Evolutionary conservation across 2,329 filamentous ascomycete genomes (phyloP).

Genomic region (Beauveria sp.): DNA sequence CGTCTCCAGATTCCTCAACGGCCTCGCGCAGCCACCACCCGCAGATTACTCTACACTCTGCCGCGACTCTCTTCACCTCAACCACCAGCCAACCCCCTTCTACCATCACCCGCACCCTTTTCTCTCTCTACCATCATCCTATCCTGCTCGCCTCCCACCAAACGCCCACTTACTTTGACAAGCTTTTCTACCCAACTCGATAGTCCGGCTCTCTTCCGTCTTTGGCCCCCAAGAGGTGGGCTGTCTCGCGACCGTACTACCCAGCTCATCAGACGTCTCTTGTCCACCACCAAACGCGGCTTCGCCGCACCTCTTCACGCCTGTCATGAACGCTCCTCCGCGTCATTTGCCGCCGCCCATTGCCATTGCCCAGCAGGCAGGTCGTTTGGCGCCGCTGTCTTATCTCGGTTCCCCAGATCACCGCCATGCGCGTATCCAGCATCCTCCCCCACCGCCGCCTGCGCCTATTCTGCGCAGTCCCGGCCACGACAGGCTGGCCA

Average conservation of each 20-base stretch:
- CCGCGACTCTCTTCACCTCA: neutral
- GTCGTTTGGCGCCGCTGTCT: conserved; percentile 9
- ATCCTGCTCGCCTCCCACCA: neutral
- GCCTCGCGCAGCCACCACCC: neutral
- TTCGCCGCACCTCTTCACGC: neutral
- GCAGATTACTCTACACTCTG: neutral
- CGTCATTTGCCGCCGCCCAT: conserved; percentile 10
- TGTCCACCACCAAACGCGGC: neutral
- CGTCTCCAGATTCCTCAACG: conserved; percentile 4
- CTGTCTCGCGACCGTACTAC: conserved; percentile 4
- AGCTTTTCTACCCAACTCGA: neutral
- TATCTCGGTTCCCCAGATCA: conserved; percentile 5
- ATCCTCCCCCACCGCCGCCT: conserved; percentile 2
- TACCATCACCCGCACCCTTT: neutral
- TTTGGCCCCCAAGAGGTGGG: conserved; percentile 6
- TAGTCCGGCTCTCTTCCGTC: neutral
- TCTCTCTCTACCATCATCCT: neutral
- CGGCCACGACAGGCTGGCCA: conserved; percentile 2
- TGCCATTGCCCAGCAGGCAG: conserved; percentile 9
- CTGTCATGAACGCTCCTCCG: conserved; percentile 6
- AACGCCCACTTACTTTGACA: neutral
- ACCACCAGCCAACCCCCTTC: neutral
- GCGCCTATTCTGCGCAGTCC: conserved; percentile 2
- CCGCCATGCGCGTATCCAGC: neutral
- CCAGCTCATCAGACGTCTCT: neutral